phyloP scores from a whole-genome alignment of 768 basidiomycete genomes.

The Calocera viscosa region DNA sequence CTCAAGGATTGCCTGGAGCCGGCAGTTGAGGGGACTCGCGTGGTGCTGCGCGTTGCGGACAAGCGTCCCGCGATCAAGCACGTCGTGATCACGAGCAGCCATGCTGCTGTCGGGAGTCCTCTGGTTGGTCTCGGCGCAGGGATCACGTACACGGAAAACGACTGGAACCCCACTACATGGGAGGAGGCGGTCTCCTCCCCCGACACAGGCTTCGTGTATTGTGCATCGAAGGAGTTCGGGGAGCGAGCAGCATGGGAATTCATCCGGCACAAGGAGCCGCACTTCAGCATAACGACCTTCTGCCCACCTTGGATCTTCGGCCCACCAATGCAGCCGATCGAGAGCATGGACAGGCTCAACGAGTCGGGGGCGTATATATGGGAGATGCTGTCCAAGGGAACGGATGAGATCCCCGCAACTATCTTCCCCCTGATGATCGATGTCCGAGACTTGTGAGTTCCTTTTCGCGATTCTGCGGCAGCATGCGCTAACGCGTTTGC shows the following conservation, averaged over 20 bases:
- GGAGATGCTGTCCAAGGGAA: background rate
- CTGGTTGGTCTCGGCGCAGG: background rate
- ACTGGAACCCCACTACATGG: conserved; percentile 10
- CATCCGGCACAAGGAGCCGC: background rate
- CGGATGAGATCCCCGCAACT: background rate
- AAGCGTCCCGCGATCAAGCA: conserved; percentile 2
- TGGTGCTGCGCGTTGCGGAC: background rate
- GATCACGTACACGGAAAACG: conserved; percentile 5
- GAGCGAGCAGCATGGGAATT: conserved; percentile 11
- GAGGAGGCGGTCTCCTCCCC: background rate
- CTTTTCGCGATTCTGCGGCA: background rate
- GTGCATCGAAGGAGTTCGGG: conserved; percentile 1
- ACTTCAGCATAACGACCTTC: conserved; percentile 5
- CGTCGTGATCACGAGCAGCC: conserved; percentile 11
- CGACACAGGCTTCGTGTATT: background rate
- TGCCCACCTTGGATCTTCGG: conserved; percentile 9
- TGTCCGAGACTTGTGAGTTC: background rate
- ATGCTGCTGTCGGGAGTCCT: background rate
- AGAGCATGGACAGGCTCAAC: background rate
- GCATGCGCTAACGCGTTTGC: background rate
- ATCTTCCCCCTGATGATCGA: background rate
- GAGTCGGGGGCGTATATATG: background rate
- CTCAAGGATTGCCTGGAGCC: background rate
- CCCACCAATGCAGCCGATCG: background rate
- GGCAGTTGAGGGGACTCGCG: background rate